These are phyloP conservation scores for Yarrowia osloensis DNA, from an alignment of 805 yeast genomes.

Conservation along the genomic window DNA sequence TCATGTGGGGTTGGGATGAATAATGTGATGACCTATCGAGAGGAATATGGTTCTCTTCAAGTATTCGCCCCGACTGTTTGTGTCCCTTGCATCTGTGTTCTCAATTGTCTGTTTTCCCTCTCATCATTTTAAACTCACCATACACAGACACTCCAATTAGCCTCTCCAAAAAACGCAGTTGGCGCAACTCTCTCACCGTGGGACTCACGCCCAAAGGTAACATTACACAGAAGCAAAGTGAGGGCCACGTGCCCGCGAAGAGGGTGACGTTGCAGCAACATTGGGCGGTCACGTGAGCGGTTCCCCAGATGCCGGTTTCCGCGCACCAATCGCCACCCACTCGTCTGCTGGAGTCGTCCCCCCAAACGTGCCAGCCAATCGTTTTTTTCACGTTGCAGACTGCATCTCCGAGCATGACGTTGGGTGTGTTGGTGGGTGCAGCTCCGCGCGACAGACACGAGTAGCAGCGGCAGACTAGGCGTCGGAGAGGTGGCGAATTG, in stretches of 20 bases:
- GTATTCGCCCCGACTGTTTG: background rate
- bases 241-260: background rate
- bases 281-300: background rate
- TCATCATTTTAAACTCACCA: background rate
- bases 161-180: background rate
- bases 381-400: slow-evolving; percentile 28
- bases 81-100: background rate
- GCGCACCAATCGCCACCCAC: background rate
- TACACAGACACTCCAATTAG: background rate
- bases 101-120: too few species aligned
- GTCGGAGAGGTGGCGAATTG: background rate
- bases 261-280: background rate
- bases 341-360: background rate
- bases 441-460: background rate
- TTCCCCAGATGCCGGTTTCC: background rate
- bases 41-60: too few species aligned
- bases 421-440: background rate
- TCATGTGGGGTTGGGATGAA: background rate
- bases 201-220: background rate
- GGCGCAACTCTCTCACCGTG: background rate
- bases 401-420: slow-evolving; percentile 7
- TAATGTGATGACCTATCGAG: too few species aligned
- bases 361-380: slow-evolving; percentile 14
- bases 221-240: background rate
- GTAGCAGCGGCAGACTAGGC: background rate